Evolutionary conservation across 768 basidiomycete species (phyloP).

Genomic region (Tricholoma terreum): DNA sequence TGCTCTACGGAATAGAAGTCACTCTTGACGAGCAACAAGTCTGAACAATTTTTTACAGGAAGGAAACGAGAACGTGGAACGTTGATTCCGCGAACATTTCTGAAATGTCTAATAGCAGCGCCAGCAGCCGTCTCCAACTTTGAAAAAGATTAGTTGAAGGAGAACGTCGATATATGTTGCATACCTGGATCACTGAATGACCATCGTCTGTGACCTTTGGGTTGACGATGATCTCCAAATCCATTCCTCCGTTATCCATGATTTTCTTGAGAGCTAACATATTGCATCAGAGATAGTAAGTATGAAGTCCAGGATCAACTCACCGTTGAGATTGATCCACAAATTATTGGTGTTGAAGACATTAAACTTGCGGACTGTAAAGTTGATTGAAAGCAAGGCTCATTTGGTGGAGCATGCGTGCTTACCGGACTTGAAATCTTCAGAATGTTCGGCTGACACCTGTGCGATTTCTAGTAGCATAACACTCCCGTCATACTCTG

Average conservation of each 20-base stretch:
- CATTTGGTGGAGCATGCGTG: neutral
- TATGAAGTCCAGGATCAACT: neutral
- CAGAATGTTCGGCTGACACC: slow-evolving; percentile 75
- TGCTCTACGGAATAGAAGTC: slow-evolving; percentile 76
- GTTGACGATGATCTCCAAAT: slow-evolving; percentile 81
- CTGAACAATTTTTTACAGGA: slow-evolving; percentile 70
- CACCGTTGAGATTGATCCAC: slow-evolving; percentile 39
- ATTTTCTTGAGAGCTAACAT: slow-evolving; percentile 66
- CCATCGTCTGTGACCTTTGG: slow-evolving; percentile 68
- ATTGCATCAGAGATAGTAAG: neutral
- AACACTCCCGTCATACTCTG: slow-evolving; percentile 70
- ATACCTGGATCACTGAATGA: slow-evolving; percentile 62
- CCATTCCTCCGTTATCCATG: slow-evolving; percentile 63
- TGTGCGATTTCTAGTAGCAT: slow-evolving; percentile 81
- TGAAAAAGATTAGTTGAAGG: slow-evolving; percentile 2
- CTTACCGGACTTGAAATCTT: slow-evolving; percentile 74
- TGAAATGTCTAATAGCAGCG: slow-evolving; percentile 81
- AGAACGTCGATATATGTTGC: slow-evolving; percentile 2
- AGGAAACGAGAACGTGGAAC: slow-evolving; percentile 82
- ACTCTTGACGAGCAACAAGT: slow-evolving; percentile 70
- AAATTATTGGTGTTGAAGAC: slow-evolving; percentile 76
- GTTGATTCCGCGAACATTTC: slow-evolving; percentile 72
- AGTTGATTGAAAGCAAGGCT: neutral
- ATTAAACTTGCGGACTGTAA: slow-evolving; percentile 67
- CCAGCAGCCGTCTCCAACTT: slow-evolving; percentile 78